These are phyloP conservation scores for Hypocreales sp. DNA, from an alignment of 2,329 filamentous ascomycete genomes.

Conservation along the genomic window DNA sequence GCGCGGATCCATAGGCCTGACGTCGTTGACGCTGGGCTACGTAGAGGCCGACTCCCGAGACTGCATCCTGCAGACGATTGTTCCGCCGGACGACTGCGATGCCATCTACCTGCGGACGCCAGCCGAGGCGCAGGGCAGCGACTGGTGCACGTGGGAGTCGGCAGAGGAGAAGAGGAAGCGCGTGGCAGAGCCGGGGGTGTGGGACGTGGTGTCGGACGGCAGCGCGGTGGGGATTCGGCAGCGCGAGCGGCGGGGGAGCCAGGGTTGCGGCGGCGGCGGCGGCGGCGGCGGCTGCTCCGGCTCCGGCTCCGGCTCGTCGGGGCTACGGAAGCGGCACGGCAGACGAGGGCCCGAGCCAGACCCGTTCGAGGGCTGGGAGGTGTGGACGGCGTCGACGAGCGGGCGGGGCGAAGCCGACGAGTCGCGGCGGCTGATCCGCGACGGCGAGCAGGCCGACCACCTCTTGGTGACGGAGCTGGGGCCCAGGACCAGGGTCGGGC, in stretches of 20 bases:
- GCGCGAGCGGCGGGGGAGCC: no score
- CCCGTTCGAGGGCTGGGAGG: slow-evolving; percentile 30
- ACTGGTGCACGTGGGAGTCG: slow-evolving; percentile 34
- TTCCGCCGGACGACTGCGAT: slow-evolving; percentile 33
- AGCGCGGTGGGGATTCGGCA: slow-evolving; percentile 46
- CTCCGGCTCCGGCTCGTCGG: slow-evolving; percentile 8
- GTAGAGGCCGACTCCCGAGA: slow-evolving; percentile 41
- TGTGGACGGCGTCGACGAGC: slow-evolving; percentile 35
- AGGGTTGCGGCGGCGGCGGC: no score
- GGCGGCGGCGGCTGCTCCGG: no score
- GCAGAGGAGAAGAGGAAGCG: slow-evolving; percentile 34
- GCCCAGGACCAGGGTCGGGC: slow-evolving; percentile 46
- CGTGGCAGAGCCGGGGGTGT: slow-evolving; percentile 47
- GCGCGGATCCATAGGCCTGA: slow-evolving; percentile 40
- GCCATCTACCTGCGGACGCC: slow-evolving; percentile 38
- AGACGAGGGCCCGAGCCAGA: slow-evolving; percentile 9
- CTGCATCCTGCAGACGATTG: slow-evolving; percentile 50
- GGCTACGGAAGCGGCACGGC: slow-evolving; percentile 13
- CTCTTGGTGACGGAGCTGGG: slow-evolving; percentile 52
- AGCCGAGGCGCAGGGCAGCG: slow-evolving; percentile 19
- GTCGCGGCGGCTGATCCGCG: slow-evolving; percentile 25
- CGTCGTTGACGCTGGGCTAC: slow-evolving; percentile 50
- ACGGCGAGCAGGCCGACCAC: slow-evolving; percentile 27
- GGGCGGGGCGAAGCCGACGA: slow-evolving; percentile 28
- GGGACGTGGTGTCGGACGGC: slow-evolving; percentile 45